Base-by-base conservation (phyloP, 1,139 yeast species). In the Scheffersomyces titani region DNA sequence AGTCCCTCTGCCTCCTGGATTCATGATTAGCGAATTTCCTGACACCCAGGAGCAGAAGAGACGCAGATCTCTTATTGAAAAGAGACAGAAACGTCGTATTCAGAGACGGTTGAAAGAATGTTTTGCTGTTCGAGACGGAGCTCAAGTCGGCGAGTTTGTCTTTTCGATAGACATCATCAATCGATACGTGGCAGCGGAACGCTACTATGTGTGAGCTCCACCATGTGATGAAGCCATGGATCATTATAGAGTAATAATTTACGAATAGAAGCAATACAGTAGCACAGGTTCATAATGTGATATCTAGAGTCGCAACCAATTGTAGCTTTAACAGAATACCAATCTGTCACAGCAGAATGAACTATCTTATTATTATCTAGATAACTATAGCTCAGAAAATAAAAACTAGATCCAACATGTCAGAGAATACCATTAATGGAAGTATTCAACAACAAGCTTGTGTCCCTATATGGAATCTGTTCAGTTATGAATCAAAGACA, bases 1-100 rank as follows among this genome's bases (percentile, higher is more conserved):
- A 63, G 81, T 84, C 24, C 83, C 82, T 53, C 83, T 88, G 3
- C 91, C 91, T 1, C 89, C 89, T 2, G 90, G 90, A 1, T 86
- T 81, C 68, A 87, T 85, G 70, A 70, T 80, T 50, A 78, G 87
- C 49, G 90, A 85, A 58, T 87, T 88, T 63, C 90, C 91, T 1
- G 73, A 74, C 18, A 84, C 90, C 0, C 90, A 85, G 61, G 87
- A 86, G 30, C 64, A 62, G 36, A 52, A 49, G 49, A 47, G 61
- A 40, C 51, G 65, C 44, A 50, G 64, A 22, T 44, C 51, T 47
- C 45, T 62, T 7, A 55, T 63, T 11, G 60, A 54, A 22, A 56
- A 57, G 45, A 57, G 66, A 3, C 64, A 63, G 53, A 51, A 51
- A 49, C 56, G 63, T 5, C 51, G 66, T 21, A 57, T 63, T 19